Conservation (phyloP, 768 basidiomycete species). For the Fomitopsis pulvina region DNA sequence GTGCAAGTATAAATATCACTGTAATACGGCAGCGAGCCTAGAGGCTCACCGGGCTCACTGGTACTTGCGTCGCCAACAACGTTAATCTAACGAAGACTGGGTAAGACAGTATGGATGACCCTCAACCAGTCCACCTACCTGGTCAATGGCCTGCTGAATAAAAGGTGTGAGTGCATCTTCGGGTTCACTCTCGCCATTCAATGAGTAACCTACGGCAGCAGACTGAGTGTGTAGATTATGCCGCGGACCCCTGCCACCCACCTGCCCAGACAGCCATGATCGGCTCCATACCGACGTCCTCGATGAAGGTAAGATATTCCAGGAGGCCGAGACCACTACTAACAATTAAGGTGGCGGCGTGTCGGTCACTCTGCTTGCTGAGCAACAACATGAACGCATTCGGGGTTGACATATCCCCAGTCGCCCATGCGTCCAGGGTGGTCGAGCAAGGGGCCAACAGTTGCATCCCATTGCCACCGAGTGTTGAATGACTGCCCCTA, state of each 20-base stretch:
- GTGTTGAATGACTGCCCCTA: slow-evolving; percentile 47
- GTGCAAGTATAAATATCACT: neutral
- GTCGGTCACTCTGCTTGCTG: no score
- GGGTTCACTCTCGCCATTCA: slow-evolving; percentile 38
- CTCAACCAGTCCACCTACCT: slow-evolving; percentile 32
- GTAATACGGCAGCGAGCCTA: neutral
- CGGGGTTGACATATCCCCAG: slow-evolving; percentile 58
- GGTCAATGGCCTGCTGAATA: slow-evolving; percentile 50
- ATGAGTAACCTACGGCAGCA: slow-evolving; percentile 36
- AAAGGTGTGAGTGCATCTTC: slow-evolving; percentile 39
- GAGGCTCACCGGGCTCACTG: slow-evolving; percentile 30
- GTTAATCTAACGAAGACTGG: slow-evolving; percentile 35
- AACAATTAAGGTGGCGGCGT: no score
- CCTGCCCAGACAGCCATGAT: slow-evolving; percentile 63
- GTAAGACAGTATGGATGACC: slow-evolving; percentile 17
- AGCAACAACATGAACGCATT: slow-evolving; percentile 29
- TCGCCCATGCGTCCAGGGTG: slow-evolving; percentile 57
- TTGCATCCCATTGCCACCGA: slow-evolving; percentile 64
- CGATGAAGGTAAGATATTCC: slow-evolving; percentile 50
- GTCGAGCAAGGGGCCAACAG: slow-evolving; percentile 49
- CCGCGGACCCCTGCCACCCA: slow-evolving; percentile 8
- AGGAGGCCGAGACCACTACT: slow-evolving; percentile 53
- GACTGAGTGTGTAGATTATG: neutral
- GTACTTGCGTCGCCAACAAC: slow-evolving; percentile 45
- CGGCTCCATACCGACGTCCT: slow-evolving; percentile 49